Conservation (phyloP, 495 filamentous ascomycete species). For the Aspergillus bertholletiae region DNA sequence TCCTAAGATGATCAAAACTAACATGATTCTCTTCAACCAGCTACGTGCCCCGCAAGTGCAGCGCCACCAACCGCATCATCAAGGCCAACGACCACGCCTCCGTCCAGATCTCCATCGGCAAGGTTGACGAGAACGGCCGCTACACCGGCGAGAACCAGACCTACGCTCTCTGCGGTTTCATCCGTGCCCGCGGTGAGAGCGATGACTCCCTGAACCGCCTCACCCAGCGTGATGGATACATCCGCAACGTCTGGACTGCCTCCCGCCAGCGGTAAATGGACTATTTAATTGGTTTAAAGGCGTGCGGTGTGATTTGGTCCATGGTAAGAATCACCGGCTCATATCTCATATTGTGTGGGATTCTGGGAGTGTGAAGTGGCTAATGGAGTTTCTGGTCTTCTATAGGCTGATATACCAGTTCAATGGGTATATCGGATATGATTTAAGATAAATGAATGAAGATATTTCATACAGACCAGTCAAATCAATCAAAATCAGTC, state of each 20-base stretch:
- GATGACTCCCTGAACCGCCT: slow-evolving; percentile 96
- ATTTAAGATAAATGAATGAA: slow-evolving; percentile 12
- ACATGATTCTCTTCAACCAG: slow-evolving; percentile 41
- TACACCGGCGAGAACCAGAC: slow-evolving; percentile 97
- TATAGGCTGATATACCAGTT: neutral
- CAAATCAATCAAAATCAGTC: slow-evolving; percentile 11
- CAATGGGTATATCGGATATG: slow-evolving; percentile 8
- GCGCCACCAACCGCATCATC: slow-evolving; percentile 95
- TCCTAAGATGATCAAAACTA: slow-evolving; percentile 8
- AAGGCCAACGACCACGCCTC: slow-evolving; percentile 98
- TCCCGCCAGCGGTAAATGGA: slow-evolving; percentile 60
- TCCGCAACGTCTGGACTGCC: slow-evolving; percentile 94
- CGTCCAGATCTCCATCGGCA: slow-evolving; percentile 84
- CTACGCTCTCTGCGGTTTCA: slow-evolving; percentile 96
- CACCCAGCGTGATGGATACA: slow-evolving; percentile 88
- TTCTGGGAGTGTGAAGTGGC: no score
- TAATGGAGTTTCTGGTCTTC: neutral
- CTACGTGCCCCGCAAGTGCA: slow-evolving; percentile 99
- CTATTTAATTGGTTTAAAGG: neutral
- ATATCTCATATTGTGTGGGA: neutral
- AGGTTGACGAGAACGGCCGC: slow-evolving; percentile 93
- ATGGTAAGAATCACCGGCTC: slow-evolving; percentile 9
- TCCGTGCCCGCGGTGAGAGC: slow-evolving; percentile 94
- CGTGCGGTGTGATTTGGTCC: slow-evolving; percentile 2
- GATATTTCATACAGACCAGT: slow-evolving; percentile 10